Evolutionary conservation across 108 stramenopile species (phyloP), one percentile per base, ranked within the genome.

Genomic region (Hondaea fermentalgiana): DNA sequence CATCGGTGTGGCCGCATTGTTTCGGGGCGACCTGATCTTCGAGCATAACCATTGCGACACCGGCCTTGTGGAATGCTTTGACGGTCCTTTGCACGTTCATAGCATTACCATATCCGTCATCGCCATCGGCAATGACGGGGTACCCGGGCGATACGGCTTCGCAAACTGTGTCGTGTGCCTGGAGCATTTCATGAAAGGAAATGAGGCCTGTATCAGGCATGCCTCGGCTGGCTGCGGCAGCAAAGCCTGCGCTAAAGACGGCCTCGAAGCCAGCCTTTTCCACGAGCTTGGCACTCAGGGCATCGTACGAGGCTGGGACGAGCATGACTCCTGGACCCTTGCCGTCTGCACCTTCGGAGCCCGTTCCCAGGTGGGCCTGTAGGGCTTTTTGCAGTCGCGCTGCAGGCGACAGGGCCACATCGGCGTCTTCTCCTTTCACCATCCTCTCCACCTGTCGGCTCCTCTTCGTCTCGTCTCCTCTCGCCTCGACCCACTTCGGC

Each of bases 241-340:
- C 97, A 93, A 97, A 98, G n/a, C 98, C 98, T 6, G 98, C 97
- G 97, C 98, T 97, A 91, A 98, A 98, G 14, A 97, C 98, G 14
- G 97, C 96, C 51, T 97, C 93, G 88, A 98, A 98, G 5, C 97
- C 97, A n/a, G 95, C 93, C 17, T 53, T 5, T 35, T 92, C 92
- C 28, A 93, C 92, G 5, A 93, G 91, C 3, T 96, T 95, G n/a
- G 98, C 98, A 0, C 97, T 96, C 12, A 98, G 87, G 17, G 97
- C 98, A 90, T 98, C 98, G 89, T 97, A 98, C 87, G 96, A 96
- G 89, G 97, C 98, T 19, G 98, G 98, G 90, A 98, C 92, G 72
- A 72, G 59, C 10, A 69, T 23, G 6, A 69, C 35, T 14, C 42
- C 17, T 19, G 21, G 19, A 19, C 59, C 59, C 19, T 19, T 19